Evolutionary conservation across 352 stramenopile species (phyloP), one percentile per base, ranked within the genome.

Genomic region (Phytophthora lateralis): DNA sequence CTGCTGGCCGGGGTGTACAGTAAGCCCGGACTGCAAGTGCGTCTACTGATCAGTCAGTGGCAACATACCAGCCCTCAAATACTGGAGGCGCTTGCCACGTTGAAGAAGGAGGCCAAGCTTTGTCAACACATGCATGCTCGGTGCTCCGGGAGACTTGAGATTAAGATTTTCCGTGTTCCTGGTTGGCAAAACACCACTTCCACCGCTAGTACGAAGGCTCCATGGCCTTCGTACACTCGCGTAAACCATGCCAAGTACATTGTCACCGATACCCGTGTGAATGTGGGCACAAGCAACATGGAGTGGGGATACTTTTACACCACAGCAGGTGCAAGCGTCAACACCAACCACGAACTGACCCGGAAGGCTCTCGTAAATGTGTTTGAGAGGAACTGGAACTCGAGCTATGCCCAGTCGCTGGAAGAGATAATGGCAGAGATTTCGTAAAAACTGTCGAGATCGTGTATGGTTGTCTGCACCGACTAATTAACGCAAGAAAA

Each of bases 291-390:
- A 30, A 93, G 84, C 59, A 95, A 95, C 66, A 93, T 92, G 81
- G 81, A 91, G 69, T 92, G 86, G 86, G 79, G 82, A 9, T 95
- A 95, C 61, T 95, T 93, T 57, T 89, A 95, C 76, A 89, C 86
- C 14, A 93, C 84, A 10, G 82, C 86, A 18, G 86, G 84, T 15
- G 78, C 76, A 18, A 92, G 82, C 34, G 63, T 95, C 24, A 93
- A 95, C 56, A 91, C 80, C n/a, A 77, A 93, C 55, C 71, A 90
- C 61, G 66, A 81, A 29, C 29, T 60, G 11, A 88, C 76, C 35
- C 78, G 82, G 18, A 42, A 68, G 35, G 63, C 78, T 15, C 76
- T 95, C 42, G 70, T 90, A 45, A 55, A 60, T 8, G 49, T 92
- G 2, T 93, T 95, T 45, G 65, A 90, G 11, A 67, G 84, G 55